Evolutionary conservation across 345 rosid genomes (phyloP).

Genomic region (Linum tenue): DNA sequence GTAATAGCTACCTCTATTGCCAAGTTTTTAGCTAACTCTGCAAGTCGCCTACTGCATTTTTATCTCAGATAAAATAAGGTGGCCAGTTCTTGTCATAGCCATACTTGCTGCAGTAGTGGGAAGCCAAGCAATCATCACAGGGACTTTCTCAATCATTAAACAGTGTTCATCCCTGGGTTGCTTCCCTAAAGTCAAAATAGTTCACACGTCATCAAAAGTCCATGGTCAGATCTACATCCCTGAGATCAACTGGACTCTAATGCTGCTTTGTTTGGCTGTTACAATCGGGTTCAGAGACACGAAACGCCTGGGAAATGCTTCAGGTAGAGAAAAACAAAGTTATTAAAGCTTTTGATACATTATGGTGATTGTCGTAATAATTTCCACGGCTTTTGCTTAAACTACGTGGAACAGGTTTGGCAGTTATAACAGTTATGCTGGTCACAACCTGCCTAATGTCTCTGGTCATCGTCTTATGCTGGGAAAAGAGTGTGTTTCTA

Average conservation of each 20-base stretch:
- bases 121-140: slow-evolving; percentile 88
- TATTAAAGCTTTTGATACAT: not conserved
- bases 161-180: slow-evolving; percentile 83
- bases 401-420: slow-evolving; percentile 57
- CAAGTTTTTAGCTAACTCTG: slow-evolving; percentile 13
- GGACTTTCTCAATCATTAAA: slow-evolving; percentile 84
- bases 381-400: slow-evolving; percentile 2
- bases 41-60: not conserved
- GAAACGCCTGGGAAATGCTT: slow-evolving; percentile 70
- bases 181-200: slow-evolving; percentile 77
- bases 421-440: slow-evolving; percentile 96
- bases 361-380: not conserved
- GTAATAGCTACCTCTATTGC: not conserved
- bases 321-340: slow-evolving; percentile 38
- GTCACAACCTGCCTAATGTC: slow-evolving; percentile 98
- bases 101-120: slow-evolving; percentile 94
- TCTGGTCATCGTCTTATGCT: slow-evolving; percentile 80
- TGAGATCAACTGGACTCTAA: slow-evolving; percentile 84
- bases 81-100: slow-evolving; percentile 90
- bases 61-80: slow-evolving; percentile 55
- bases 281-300: slow-evolving; percentile 89
- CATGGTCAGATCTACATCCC: slow-evolving; percentile 96
- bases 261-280: slow-evolving; percentile 81
- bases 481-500: slow-evolving; percentile 66
- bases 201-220: slow-evolving; percentile 81